Base-by-base conservation (phyloP, 176 grass and related monocot genomes). In the Cenchrus purpureus region DNA sequence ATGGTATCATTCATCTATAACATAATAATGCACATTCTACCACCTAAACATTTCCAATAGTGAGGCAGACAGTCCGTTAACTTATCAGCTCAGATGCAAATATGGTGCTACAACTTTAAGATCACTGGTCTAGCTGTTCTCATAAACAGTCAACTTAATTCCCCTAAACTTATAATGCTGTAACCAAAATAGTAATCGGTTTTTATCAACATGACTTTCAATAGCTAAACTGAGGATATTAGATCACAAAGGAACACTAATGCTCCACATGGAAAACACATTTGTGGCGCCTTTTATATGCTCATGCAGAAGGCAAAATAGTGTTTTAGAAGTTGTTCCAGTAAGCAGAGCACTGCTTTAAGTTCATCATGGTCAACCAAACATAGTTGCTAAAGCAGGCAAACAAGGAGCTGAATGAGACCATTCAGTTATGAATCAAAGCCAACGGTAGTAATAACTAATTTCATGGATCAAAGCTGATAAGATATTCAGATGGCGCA, bases 371-470 rank as follows among this genome's bases (percentile, higher is more conserved):
- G 43, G 22, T 61, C 5, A 59, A 51, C 12, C 12, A 87, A 87
- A 76, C 19, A 59, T 25, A 81, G 28, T 37, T 48, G 61, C 3
- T 68, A 15, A 2, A 32, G 37, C 37, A 54, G 29, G 14, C 20
- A 77, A 34, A 31, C 20, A 48, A 67, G n/a, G 42, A 37, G 68
- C 48, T 50, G 70, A 53, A 61, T 10, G 34, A 52, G 15, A 62
- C 10, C n/a, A 32, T 73, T 84, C 12, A 79, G 79, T 42, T 10
- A 65, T 49, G 34, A 62, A 54, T 76, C 52, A 68, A 62, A 76
- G 43, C 3, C 70, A 85, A 63, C 3, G 9, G 19, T 5, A 22
- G 6, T 11, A 34, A 43, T 53, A 66, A 40, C 17, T 67, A 77
- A 65, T 65, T n/a, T 45, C n/a, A 79, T 28, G 8, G 20, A 68